Conservation (phyloP, 768 basidiomycete species). For the Suillus ampliporus region DNA sequence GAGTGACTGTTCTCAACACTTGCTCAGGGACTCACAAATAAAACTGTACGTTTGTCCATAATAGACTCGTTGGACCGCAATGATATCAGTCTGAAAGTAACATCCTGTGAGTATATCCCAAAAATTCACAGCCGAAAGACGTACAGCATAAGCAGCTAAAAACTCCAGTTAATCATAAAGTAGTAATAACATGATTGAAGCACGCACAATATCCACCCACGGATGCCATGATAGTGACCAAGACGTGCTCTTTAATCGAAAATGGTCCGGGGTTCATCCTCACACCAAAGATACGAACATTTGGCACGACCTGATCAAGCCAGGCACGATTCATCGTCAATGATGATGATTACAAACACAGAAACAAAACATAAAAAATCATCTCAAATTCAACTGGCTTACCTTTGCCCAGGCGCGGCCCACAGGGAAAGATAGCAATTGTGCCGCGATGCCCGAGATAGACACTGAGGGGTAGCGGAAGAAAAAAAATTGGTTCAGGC, state of each 20-base stretch:
- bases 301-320: constrained; percentile 49
- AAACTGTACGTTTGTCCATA: constrained; percentile 67
- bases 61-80: constrained; percentile 74
- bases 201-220: constrained; percentile 41
- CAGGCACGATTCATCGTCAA: background rate
- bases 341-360: background rate
- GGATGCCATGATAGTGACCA: constrained; percentile 73
- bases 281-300: constrained; percentile 58
- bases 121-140: background rate
- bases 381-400: constrained; percentile 9
- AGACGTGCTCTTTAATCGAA: constrained; percentile 73
- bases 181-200: background rate
- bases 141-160: constrained; percentile 53
- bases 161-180: constrained; percentile 10
- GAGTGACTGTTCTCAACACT: constrained; percentile 15
- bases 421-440: constrained; percentile 71
- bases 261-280: constrained; percentile 77
- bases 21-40: constrained; percentile 37
- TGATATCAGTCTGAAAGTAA: constrained; percentile 58
- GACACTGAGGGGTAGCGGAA: constrained; percentile 63
- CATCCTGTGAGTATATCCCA: constrained; percentile 6
- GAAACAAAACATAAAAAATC: background rate
- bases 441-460: constrained; percentile 61
- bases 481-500: constrained; percentile 82
- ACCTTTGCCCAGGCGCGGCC: constrained; percentile 67